A percentile compares a stretch with the other conserved stretches of the same genome.
Conservation (phyloP, 192 early-diverging fungal genomes). For the Coemansia sp. region DNA sequence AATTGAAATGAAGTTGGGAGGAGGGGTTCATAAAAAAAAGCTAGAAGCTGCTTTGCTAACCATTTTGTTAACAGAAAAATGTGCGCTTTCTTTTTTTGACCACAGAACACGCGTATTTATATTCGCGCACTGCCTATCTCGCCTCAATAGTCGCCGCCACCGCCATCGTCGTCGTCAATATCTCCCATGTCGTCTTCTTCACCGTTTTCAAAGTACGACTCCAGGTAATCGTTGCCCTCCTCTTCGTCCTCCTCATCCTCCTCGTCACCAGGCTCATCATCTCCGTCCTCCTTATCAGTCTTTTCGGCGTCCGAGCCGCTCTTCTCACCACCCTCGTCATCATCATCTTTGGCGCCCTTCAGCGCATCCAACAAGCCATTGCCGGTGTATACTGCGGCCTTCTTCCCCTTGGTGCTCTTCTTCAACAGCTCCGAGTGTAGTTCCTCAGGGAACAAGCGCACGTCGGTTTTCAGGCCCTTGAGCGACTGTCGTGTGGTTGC, state of each 20-base stretch:
- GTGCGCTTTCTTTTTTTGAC: background rate
- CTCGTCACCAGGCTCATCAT: conserved; percentile 25
- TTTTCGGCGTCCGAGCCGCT: conserved; percentile 16
- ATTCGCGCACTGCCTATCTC: background rate
- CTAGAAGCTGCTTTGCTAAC: background rate
- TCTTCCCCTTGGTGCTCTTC: conserved; percentile 35
- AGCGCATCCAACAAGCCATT: conserved; percentile 31
- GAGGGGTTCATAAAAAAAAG: background rate
- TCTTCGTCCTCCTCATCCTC: conserved; percentile 50
- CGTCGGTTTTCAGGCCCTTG: conserved; percentile 37
- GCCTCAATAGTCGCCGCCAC: conserved; percentile 36
- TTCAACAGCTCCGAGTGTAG: conserved; percentile 36
- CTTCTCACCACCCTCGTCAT: conserved; percentile 19
- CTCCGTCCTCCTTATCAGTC: conserved; percentile 20
- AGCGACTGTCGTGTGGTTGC: conserved; percentile 19
- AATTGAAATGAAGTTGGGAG: background rate
- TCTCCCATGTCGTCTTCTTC: conserved; percentile 56
- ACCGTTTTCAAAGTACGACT: conserved; percentile 58
- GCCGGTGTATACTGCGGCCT: conserved; percentile 8
- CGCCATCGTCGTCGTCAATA: conserved; percentile 53
- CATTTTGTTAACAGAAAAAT: background rate
- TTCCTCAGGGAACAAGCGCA: conserved; percentile 50
- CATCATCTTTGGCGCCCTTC: conserved; percentile 34
- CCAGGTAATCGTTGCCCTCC: conserved; percentile 54
- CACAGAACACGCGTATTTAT: background rate